phyloP scores from a whole-genome alignment of 371 early-diverging fungal genomes.

The Smittium culicis region DNA sequence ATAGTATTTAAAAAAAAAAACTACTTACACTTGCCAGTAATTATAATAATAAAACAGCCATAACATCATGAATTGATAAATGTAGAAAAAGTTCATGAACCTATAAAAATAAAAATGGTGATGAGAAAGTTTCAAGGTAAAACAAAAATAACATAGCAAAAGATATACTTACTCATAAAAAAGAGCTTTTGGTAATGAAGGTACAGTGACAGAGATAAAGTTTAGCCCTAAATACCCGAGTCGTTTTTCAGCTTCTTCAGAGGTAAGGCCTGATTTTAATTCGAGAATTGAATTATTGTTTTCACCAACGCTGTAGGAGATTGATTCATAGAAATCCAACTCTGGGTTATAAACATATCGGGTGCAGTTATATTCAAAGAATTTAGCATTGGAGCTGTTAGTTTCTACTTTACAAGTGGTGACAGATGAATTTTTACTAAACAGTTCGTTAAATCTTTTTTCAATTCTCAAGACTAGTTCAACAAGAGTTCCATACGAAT shows the following conservation, averaged over 20 bases:
- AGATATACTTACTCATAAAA: too few relatives aligned
- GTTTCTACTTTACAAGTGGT: constrained; percentile 27
- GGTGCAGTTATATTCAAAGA: constrained; percentile 59
- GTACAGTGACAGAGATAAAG: constrained; percentile 49
- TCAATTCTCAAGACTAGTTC: constrained; percentile 14
- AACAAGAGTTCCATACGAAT: constrained; percentile 26
- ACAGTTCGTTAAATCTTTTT: not conserved
- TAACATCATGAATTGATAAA: constrained; percentile 58
- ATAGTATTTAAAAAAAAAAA: too few relatives aligned
- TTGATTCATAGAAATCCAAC: constrained; percentile 38
- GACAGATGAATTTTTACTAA: constrained; percentile 23
- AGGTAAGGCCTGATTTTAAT: constrained; percentile 36
- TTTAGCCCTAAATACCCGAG: constrained; percentile 56
- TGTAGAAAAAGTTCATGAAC: constrained; percentile 56
- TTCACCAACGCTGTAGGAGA: constrained; percentile 40
- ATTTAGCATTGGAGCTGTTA: constrained; percentile 36
- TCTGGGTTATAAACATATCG: constrained; percentile 42
- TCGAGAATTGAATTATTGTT: constrained; percentile 35
- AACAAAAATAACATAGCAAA: too few relatives aligned
- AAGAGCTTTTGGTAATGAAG: constrained; percentile 40
- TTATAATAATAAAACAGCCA: constrained; percentile 61
- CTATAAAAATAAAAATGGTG: too few relatives aligned
- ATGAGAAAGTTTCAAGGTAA: too few relatives aligned
- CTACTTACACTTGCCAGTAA: constrained; percentile 31
- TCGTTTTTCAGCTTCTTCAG: constrained; percentile 42